Conservation (phyloP, 2,329 filamentous ascomycete genomes). For the Calonectria fujianensis region DNA sequence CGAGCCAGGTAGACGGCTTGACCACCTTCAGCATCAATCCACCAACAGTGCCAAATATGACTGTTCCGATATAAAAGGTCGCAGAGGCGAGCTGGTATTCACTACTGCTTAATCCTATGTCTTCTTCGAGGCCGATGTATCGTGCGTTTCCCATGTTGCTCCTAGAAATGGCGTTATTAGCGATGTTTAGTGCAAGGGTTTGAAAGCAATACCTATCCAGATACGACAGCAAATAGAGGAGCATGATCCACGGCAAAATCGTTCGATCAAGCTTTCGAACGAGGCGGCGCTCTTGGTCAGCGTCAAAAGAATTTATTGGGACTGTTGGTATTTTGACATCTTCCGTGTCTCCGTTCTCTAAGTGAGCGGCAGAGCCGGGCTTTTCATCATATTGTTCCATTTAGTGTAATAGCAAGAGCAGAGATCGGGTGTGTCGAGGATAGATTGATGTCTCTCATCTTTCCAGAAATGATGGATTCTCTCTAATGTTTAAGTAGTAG, state of each 20-base stretch:
- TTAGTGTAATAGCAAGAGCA: background rate
- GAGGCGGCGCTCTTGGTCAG: slow-evolving; percentile 32
- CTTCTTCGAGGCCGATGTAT: slow-evolving; percentile 38
- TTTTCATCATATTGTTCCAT: slow-evolving; percentile 20
- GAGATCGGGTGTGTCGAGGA: no score
- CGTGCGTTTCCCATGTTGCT: slow-evolving; percentile 42
- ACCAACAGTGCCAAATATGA: slow-evolving; percentile 30
- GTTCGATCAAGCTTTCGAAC: slow-evolving; percentile 43
- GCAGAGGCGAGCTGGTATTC: slow-evolving; percentile 40
- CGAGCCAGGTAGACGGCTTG: slow-evolving; percentile 40
- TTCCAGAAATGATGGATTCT: no score
- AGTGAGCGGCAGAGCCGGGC: background rate
- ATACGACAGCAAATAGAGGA: slow-evolving; percentile 41
- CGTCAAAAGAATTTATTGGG: background rate
- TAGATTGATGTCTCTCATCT: background rate
- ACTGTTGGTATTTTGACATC: background rate
- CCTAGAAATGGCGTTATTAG: slow-evolving; percentile 6
- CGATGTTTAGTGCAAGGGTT: background rate
- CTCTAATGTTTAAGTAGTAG: background rate
- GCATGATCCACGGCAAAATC: slow-evolving; percentile 43
- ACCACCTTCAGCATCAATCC: slow-evolving; percentile 43
- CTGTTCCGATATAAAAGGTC: slow-evolving; percentile 38
- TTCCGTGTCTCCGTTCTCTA: background rate
- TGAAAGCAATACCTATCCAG: slow-evolving; percentile 33
- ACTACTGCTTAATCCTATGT: slow-evolving; percentile 27